These are phyloP conservation scores for Podochytrium sp. DNA, from an alignment of 192 early-diverging fungal genomes.

Conservation along the genomic window DNA sequence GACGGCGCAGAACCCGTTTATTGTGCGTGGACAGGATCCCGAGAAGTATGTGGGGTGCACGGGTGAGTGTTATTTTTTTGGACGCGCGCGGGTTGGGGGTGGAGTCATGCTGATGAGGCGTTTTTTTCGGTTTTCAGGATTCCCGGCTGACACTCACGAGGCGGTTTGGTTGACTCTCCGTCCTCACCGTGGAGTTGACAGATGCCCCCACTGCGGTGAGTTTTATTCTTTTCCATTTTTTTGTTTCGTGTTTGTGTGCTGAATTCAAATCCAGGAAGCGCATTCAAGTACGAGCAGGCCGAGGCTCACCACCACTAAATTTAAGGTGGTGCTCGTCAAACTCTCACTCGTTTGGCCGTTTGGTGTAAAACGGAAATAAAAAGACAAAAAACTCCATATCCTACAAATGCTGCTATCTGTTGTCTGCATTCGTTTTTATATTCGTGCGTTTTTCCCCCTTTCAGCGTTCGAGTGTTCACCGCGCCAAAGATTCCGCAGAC, in stretches of 20 bases:
- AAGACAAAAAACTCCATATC: neutral
- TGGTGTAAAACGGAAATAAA: neutral
- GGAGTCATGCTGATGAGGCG: neutral
- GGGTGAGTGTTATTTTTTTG: conserved; percentile 57
- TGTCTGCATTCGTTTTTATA: too few species aligned
- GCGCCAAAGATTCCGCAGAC: neutral
- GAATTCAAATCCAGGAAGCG: conserved; percentile 26
- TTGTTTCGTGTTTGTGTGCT: neutral
- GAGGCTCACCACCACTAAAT: conserved; percentile 30
- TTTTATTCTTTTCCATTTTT: neutral
- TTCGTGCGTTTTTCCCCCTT: neutral
- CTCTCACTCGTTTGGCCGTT: neutral
- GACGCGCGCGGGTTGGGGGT: neutral
- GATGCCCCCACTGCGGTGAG: conserved; percentile 93
- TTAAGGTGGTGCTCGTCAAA: too few species aligned
- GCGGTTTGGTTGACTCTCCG: conserved; percentile 88
- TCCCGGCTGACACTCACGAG: conserved; percentile 92
- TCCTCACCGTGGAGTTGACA: conserved; percentile 79
- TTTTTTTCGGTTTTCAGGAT: conserved; percentile 59
- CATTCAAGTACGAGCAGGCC: conserved; percentile 37
- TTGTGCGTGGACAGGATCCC: conserved; percentile 80
- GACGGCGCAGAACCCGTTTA: conserved; percentile 83
- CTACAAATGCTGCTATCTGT: too few species aligned
- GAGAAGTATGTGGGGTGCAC: conserved; percentile 91
- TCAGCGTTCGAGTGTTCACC: neutral